Percentiles rank a stretch among this genome's conserved stretches.
Conservation (phyloP, 2,329 filamentous ascomycete genomes). For the Torrubiellomyces zombiae region DNA sequence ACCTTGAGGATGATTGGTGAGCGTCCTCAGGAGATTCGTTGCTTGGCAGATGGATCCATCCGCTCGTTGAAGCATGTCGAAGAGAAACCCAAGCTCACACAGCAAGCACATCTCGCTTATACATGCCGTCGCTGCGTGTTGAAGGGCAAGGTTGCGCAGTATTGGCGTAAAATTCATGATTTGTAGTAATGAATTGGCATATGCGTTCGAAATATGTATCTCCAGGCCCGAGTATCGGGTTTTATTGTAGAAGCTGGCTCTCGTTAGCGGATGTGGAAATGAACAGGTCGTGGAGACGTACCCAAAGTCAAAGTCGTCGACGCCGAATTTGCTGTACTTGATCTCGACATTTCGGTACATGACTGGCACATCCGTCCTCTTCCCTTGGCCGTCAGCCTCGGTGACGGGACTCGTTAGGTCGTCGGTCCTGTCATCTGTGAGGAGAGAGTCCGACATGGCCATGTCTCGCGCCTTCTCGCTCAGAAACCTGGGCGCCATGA, state of each 20-base stretch:
- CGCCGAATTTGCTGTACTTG: slow-evolving; percentile 96
- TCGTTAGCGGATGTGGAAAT: slow-evolving; percentile 8
- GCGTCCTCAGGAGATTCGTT: slow-evolving; percentile 81
- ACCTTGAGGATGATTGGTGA: slow-evolving; percentile 69
- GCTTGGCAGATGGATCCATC: slow-evolving; percentile 89
- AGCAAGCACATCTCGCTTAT: slow-evolving; percentile 69
- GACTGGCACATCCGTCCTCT: slow-evolving; percentile 66
- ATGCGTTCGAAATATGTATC: slow-evolving; percentile 93
- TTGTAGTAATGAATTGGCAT: slow-evolving; percentile 83
- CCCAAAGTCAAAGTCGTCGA: slow-evolving; percentile 98
- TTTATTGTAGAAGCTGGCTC: slow-evolving; percentile 72
- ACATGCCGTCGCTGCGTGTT: slow-evolving; percentile 77
- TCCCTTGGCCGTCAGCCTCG: slow-evolving; percentile 54
- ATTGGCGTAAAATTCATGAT: slow-evolving; percentile 81
- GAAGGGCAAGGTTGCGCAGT: slow-evolving; percentile 71
- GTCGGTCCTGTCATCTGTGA: slow-evolving; percentile 25
- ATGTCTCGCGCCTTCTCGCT: slow-evolving; percentile 78
- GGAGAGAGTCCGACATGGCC: slow-evolving; percentile 25
- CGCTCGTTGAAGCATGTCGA: slow-evolving; percentile 96
- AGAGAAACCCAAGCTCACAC: slow-evolving; percentile 87
- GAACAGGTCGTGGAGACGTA: slow-evolving; percentile 22
- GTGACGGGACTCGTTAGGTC: slow-evolving; percentile 50
- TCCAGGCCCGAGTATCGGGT: slow-evolving; percentile 84
- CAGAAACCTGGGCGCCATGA: slow-evolving; percentile 73
- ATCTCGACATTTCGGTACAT: slow-evolving; percentile 94